Base-by-base conservation (phyloP, 73 alveolate species). In the Paramecium biaurelia region DNA sequence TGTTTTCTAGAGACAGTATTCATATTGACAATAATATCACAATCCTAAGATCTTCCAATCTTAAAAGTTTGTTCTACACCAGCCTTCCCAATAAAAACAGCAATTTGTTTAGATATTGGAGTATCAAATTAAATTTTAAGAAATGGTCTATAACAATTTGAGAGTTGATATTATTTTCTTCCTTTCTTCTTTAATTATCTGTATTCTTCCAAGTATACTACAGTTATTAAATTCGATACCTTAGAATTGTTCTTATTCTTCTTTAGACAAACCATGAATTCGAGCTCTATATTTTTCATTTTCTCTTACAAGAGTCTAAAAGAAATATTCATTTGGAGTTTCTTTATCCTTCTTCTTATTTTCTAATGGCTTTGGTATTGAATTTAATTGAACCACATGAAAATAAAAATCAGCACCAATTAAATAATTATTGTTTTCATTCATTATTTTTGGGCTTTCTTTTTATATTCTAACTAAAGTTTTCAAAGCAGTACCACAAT, bases 1-100 rank as follows among this genome's bases (percentile, higher is more conserved):
- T 79, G 43, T 47, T 79, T 79, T 79, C 90, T 79, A 12, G 90
- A 79, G n/a, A 79, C 90, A 18, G 90, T 79, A 79, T 79, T 79
- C 28, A 79, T 43, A 34, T 26, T 43, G 18, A 79, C 74, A 15
- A 79, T 45, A 11, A 79, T 41, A 7, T 79, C 90, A 42, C 90
- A 79, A 41, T 79, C 90, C 18, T 38, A 12, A 24, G 90, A 79
- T 79, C 90, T 79, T 79, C 90, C 90, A 42, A 79, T 79, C 24
- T 79, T 79, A 63, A 79, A 79, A 8, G 23, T 23, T 26, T 45
- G 7, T 79, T 79, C 90, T 0, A 4, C 28, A 0, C 56, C 74
- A 10, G 30, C 20, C 11, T 79, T 43, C 0, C 76, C 90, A 11
- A 79, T 45, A 18, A 79, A 79, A 0, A 45, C 56, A 42, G 30